Evolutionary conservation across 306 rosid species (phyloP).

Genomic region (Sophora flavescens): DNA sequence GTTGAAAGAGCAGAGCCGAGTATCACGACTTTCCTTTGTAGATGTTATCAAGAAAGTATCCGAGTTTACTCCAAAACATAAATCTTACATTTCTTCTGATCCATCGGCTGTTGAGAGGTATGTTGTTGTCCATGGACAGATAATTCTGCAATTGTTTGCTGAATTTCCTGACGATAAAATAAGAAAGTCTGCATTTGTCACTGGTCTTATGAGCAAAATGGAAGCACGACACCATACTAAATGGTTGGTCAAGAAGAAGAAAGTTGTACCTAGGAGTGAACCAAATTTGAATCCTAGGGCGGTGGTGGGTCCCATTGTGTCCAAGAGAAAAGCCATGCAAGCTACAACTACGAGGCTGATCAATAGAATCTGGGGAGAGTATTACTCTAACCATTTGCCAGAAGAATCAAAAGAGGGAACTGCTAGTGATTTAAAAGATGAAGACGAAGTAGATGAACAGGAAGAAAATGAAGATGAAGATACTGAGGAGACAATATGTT

Average conservation of each 20-base stretch:
- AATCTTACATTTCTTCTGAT: conserved; percentile 77
- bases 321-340: conserved; percentile 86
- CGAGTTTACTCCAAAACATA: conserved; percentile 55
- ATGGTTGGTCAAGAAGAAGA: conserved; percentile 83
- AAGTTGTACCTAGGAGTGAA: conserved; percentile 57
- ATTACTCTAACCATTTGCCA: conserved; percentile 80
- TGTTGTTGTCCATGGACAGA: conserved; percentile 92
- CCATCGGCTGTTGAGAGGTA: conserved; percentile 77
- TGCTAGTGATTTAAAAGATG: conserved; percentile 61
- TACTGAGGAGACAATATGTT: conserved; percentile 50
- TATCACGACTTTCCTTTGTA: conserved; percentile 80
- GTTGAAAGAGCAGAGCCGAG: conserved; percentile 87
- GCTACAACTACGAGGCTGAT: conserved; percentile 89
- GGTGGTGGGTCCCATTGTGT: conserved; percentile 69
- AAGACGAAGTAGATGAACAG: conserved; percentile 81
- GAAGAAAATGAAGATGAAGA: conserved; percentile 81
- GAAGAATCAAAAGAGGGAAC: conserved; percentile 63
- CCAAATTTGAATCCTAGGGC: conserved; percentile 90
- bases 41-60: conserved; percentile 76
- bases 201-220: conserved; percentile 79
- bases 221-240: conserved; percentile 94
- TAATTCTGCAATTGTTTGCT: conserved; percentile 84
- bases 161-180: conserved; percentile 80
- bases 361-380: conserved; percentile 94
- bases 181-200: conserved; percentile 78